Conservation (phyloP, 768 basidiomycete species). For the Pleurotus giganteus region DNA sequence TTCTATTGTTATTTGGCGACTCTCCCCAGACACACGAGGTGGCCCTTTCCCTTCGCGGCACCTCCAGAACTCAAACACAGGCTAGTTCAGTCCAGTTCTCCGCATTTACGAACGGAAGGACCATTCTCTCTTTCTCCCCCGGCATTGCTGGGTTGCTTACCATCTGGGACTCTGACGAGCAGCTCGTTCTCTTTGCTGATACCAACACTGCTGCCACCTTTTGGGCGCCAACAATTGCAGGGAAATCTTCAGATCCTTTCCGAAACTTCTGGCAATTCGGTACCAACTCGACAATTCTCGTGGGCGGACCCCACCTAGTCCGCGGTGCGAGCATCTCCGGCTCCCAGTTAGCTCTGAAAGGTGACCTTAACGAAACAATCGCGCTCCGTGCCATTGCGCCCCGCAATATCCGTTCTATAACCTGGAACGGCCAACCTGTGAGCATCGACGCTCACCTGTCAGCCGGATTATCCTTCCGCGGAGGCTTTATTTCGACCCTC, state of each 20-base stretch:
- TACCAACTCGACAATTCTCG: slow-evolving; percentile 64
- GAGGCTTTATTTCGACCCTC: slow-evolving; percentile 42
- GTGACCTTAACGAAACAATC: slow-evolving; percentile 64
- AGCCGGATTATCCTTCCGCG: slow-evolving; percentile 31
- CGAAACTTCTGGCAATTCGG: slow-evolving; percentile 72
- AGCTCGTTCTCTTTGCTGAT: slow-evolving; percentile 73
- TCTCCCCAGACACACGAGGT: slow-evolving; percentile 53
- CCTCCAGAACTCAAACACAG: slow-evolving; percentile 30
- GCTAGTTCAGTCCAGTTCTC: slow-evolving; percentile 30
- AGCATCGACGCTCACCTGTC: slow-evolving; percentile 30
- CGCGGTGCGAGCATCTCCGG: slow-evolving; percentile 51
- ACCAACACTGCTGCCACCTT: slow-evolving; percentile 65
- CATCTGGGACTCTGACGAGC: slow-evolving; percentile 63
- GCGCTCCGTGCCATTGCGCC: slow-evolving; percentile 66
- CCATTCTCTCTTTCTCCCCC: slow-evolving; percentile 51
- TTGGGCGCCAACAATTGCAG: slow-evolving; percentile 71
- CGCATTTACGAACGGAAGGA: slow-evolving; percentile 24
- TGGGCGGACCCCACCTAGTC: slow-evolving; percentile 65
- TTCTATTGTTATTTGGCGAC: slow-evolving; percentile 63
- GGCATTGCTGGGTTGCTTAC: slow-evolving; percentile 61
- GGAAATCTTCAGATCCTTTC: slow-evolving; percentile 36
- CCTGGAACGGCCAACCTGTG: slow-evolving; percentile 69
- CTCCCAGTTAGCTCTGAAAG: slow-evolving; percentile 54
- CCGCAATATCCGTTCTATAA: slow-evolving; percentile 44
- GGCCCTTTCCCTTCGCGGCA: slow-evolving; percentile 46